phyloP scores from a whole-genome alignment of 1,284 basidiomycete species.

The Dichomitus squalens region DNA sequence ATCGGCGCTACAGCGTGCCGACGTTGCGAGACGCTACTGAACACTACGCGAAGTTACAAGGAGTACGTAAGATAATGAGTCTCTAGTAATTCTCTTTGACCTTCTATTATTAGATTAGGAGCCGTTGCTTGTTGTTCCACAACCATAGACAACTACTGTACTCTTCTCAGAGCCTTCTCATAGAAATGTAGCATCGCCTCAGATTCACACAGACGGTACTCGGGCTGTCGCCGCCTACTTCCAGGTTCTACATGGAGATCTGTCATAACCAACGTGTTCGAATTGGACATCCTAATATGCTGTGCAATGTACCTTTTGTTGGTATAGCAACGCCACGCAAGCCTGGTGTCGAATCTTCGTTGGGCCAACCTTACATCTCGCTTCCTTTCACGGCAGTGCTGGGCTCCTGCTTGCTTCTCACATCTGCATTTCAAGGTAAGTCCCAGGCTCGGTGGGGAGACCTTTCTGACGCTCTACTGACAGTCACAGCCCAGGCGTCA shows the following conservation, averaged over 20 bases:
- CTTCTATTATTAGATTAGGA: neutral
- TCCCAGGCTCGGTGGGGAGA: neutral
- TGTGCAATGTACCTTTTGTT: neutral
- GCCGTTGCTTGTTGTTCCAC: neutral
- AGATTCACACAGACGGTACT: no score
- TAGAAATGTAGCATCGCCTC: no score
- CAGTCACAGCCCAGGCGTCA: neutral
- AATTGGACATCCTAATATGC: neutral
- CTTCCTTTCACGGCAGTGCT: neutral
- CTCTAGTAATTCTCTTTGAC: neutral
- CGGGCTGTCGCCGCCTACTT: no score
- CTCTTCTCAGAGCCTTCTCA: no score
- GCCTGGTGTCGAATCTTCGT: no score
- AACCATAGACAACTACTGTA: neutral
- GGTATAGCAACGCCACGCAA: neutral
- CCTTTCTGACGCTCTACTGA: neutral
- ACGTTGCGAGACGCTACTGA: conserved; percentile 2
- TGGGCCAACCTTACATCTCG: neutral
- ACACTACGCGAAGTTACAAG: neutral
- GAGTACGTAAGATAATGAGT: neutral
- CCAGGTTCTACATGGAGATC: no score
- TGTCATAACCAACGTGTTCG: neutral
- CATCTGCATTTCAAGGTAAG: neutral
- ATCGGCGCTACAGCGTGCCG: conserved; percentile 37
- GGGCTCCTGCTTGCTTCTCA: neutral